Conservation (phyloP, 768 basidiomycete genomes). For the Rhizopogon rudus region DNA sequence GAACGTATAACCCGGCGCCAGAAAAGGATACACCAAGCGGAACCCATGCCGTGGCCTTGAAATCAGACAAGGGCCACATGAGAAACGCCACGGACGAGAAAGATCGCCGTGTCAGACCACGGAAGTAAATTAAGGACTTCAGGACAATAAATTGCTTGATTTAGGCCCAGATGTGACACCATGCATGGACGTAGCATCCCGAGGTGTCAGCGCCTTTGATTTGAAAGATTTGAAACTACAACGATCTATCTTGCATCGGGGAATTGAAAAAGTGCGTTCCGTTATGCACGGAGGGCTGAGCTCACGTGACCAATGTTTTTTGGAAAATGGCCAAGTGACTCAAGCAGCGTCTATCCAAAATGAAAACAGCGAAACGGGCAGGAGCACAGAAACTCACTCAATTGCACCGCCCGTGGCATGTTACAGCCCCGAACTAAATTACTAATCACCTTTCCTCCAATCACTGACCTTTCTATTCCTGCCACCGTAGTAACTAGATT, state of each 20-base stretch:
- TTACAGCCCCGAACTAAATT: not conserved
- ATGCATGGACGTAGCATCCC: conserved; percentile 11
- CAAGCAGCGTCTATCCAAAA: conserved; percentile 8
- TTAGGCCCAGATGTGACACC: conserved; percentile 15
- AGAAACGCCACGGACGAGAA: conserved; percentile 12
- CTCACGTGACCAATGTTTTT: conserved; percentile 1
- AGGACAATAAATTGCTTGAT: conserved; percentile 13
- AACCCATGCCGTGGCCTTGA: conserved; percentile 12
- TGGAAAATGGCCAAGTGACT: conserved; percentile 1
- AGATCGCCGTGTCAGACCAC: conserved; percentile 16
- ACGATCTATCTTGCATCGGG: not conserved
- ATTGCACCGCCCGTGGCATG: conserved; percentile 9
- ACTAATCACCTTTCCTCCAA: not conserved
- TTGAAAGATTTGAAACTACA: conserved; percentile 8
- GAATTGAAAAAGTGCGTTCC: conserved; percentile 9
- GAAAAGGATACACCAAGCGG: conserved; percentile 14
- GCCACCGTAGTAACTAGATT: not conserved
- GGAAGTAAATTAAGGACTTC: conserved; percentile 15
- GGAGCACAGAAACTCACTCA: conserved; percentile 2
- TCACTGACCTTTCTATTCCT: not conserved
- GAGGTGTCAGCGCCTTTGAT: conserved; percentile 15
- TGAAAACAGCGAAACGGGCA: conserved; percentile 1
- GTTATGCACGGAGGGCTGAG: conserved; percentile 14
- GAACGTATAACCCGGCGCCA: conserved; percentile 18
- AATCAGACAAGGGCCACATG: conserved; percentile 17